Evolutionary conservation across 1,284 basidiomycete genomes (phyloP), one percentile per base, ranked within the genome.

Genomic region (Sanghuangporus weigelae): DNA sequence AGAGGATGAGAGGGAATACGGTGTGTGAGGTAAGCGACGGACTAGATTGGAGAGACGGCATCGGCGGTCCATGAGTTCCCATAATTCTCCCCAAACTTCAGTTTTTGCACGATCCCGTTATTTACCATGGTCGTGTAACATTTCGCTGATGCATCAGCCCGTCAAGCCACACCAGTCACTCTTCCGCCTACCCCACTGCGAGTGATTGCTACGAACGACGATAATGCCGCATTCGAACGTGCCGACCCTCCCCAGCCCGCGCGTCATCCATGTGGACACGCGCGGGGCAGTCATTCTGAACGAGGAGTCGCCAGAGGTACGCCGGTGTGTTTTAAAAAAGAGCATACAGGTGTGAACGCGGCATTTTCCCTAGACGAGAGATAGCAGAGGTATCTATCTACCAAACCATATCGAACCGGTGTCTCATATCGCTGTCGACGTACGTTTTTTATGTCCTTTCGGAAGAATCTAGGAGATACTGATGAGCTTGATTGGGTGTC

Each of bases 391-490:
- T 14, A 97, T 98, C 71, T 97, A 97, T 76, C 84, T 98, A 57
- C 95, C 95, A 59, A 95, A 96, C 74, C 89, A 97, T 77, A 96
- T 96, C 68, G 95, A 98, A 75, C 92, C 93, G 12, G 90, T 97
- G n/a, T 96, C 94, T 42, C 93, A 96, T 74, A 95, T 97, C 64
- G 95, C 95, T 6, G 88, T 97, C 63, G 95, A 98, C 73, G 95
- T 95, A 73, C 81, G 93, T 85, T 42, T 58, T 57, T 64, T 44
- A 11, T 54, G 44, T 35, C 62, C 65, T 38, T 39, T 55, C 59
- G 23, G 51, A 62, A 51, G 48, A 50, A 48, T 61, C 42, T 51
- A 59, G 39, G 38, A 42, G 46, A 49, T 8, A 48, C 44, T 62
- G 58, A 61, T 42, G 44, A 42, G 12, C 7, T n/a, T 11, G 16